Percentiles rank a stretch among this genome's conserved stretches.
These are phyloP conservation scores for Stephania japonica DNA, from an alignment of 164 flowering plant species.

Conservation along the genomic window DNA sequence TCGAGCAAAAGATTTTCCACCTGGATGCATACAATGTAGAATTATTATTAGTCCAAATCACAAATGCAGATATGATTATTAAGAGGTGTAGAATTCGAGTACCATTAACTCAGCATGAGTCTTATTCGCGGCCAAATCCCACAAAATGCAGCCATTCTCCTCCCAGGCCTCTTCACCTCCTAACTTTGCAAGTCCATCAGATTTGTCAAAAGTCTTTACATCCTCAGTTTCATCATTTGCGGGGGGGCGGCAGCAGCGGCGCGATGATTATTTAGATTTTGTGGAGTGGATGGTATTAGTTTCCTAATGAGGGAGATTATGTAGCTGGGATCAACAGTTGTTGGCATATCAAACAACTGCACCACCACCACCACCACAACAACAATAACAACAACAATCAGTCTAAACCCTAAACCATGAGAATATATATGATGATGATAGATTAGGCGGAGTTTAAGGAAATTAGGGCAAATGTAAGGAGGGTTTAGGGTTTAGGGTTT, in stretches of 20 bases:
- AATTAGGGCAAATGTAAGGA: no score
- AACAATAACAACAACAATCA: neutral
- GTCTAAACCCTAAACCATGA: neutral
- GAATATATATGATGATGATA: neutral
- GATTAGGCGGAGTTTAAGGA: no score
- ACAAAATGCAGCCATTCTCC: constrained; percentile 83
- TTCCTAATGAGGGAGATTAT: constrained; percentile 75
- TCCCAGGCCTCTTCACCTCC: constrained; percentile 66
- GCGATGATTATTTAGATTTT: no score
- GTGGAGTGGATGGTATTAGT: constrained; percentile 42
- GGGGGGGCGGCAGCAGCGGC: neutral
- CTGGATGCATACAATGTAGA: constrained; percentile 25
- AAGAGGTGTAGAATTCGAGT: constrained; percentile 11
- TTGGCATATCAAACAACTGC: constrained; percentile 75
- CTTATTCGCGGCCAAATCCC: constrained; percentile 87
- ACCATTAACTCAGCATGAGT: constrained; percentile 91
- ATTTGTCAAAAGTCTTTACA: constrained; percentile 27
- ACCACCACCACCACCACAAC: constrained; percentile 10
- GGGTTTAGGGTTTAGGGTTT: constrained; percentile 2
- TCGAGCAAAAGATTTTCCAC: constrained; percentile 75
- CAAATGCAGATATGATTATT: no score
- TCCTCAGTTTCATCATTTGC: constrained; percentile 15
- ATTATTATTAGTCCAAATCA: no score
- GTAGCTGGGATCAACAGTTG: constrained; percentile 90
- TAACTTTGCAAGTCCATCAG: constrained; percentile 15